A percentile compares a stretch with the other conserved stretches of the same genome.
These are phyloP conservation scores for Pyrus hybrid DNA, from an alignment of 331 rosid species.

Conservation along the genomic window DNA sequence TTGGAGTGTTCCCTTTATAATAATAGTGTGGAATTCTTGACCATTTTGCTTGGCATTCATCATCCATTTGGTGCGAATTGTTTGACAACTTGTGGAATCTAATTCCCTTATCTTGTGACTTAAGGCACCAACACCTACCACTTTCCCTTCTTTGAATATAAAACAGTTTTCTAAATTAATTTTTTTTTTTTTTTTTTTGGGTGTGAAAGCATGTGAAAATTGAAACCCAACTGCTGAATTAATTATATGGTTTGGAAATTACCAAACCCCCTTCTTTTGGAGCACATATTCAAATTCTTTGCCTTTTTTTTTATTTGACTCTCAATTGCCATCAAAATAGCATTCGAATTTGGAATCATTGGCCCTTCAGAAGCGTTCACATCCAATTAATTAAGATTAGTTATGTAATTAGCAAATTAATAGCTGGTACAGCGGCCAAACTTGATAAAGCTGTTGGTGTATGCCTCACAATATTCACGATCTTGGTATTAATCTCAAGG, in stretches of 20 bases:
- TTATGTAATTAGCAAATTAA: too few species aligned
- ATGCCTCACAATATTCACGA: background rate
- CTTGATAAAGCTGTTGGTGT: background rate
- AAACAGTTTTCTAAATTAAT: too few species aligned
- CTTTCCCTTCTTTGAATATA: background rate
- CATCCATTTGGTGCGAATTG: background rate
- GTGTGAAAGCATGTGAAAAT: background rate
- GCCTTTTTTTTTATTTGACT: background rate
- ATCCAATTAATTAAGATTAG: too few species aligned
- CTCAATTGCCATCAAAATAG: background rate
- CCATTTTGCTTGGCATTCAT: background rate
- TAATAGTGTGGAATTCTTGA: background rate
- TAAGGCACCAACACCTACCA: background rate
- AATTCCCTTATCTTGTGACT: background rate
- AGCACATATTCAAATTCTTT: background rate
- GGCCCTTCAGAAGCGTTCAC: background rate
- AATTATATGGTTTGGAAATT: background rate
- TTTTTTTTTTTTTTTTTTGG: too few species aligned
- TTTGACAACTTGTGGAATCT: background rate
- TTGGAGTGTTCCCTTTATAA: background rate
- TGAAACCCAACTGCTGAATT: background rate
- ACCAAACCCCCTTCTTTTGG: background rate
- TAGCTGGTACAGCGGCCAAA: background rate
- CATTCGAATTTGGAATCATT: background rate
- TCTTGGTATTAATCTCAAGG: background rate